Conservation (phyloP, 2,329 filamentous ascomycete species). For the Penicillium sclerotigenum region DNA sequence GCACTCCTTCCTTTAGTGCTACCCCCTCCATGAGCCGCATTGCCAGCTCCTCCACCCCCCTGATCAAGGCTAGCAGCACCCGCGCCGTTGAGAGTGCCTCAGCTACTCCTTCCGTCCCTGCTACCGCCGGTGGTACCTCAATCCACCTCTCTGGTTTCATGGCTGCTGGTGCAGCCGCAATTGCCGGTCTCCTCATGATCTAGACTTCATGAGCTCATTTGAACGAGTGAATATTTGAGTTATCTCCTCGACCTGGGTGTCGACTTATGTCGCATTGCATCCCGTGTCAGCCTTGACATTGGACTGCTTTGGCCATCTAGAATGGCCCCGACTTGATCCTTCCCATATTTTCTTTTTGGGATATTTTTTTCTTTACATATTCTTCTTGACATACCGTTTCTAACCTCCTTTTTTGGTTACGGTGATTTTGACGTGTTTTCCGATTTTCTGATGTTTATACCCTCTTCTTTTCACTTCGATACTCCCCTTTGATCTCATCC, state of each 20-base stretch:
- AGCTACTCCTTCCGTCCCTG: conserved; percentile 6
- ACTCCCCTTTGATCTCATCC: conserved; percentile 1
- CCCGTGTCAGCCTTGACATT: neutral
- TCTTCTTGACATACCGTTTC: neutral
- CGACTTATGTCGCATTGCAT: neutral
- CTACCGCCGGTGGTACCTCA: conserved; percentile 24
- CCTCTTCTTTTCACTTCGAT: conserved; percentile 2
- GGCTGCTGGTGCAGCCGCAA: conserved; percentile 31
- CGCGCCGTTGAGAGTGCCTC: neutral
- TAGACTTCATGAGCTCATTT: conserved; percentile 17
- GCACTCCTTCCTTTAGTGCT: conserved; percentile 14
- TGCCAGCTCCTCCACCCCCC: conserved; percentile 20
- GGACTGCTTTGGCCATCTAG: conserved; percentile 2
- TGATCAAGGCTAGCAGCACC: conserved; percentile 16
- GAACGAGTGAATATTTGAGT: neutral
- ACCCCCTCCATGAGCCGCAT: conserved; percentile 10
- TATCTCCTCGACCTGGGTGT: conserved; percentile 7
- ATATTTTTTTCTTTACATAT: conserved; percentile 4
- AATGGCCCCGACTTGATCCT: conserved; percentile 1
- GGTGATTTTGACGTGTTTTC: conserved; percentile 4
- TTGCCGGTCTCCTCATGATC: conserved; percentile 35
- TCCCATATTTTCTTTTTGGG: neutral
- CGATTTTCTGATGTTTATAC: conserved; percentile 9
- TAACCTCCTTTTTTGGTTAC: neutral
- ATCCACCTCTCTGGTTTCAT: conserved; percentile 27